Percentiles rank a stretch among this genome's conserved stretches.
phyloP scores from a whole-genome alignment of 768 basidiomycete genomes.

The Amanita subjunquillea region DNA sequence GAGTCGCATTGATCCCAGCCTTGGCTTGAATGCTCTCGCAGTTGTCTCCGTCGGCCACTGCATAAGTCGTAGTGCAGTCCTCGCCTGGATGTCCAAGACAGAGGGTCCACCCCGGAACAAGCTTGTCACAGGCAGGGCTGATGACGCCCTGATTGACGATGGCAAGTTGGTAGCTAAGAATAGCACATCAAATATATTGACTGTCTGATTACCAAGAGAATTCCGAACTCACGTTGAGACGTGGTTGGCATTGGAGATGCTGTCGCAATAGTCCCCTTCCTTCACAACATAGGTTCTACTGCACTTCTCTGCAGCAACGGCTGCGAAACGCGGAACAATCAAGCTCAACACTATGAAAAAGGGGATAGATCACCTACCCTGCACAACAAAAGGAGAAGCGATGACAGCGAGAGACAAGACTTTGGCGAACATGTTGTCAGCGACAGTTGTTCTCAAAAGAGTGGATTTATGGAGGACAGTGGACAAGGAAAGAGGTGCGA shows the following conservation, averaged over 20 bases:
- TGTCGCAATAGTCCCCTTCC: conserved; percentile 54
- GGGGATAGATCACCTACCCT: conserved; percentile 19
- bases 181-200: neutral
- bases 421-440: conserved; percentile 10
- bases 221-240: conserved; percentile 42
- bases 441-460: conserved; percentile 3
- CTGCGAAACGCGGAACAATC: conserved; percentile 8
- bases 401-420: conserved; percentile 28
- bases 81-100: conserved; percentile 52
- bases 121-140: conserved; percentile 47
- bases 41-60: conserved; percentile 43
- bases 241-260: conserved; percentile 49
- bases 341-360: neutral
- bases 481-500: neutral
- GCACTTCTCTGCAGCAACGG: conserved; percentile 31
- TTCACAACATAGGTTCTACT: conserved; percentile 51
- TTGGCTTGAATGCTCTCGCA: conserved; percentile 39
- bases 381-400: conserved; percentile 28
- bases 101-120: conserved; percentile 34
- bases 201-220: neutral
- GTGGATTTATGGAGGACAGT: neutral
- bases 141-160: conserved; percentile 43
- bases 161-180: conserved; percentile 62
- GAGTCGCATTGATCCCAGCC: conserved; percentile 37
- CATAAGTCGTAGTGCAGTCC: conserved; percentile 57